Base-by-base conservation (phyloP, 805 yeast genomes). In the Wickerhamiella slavikovae region DNA sequence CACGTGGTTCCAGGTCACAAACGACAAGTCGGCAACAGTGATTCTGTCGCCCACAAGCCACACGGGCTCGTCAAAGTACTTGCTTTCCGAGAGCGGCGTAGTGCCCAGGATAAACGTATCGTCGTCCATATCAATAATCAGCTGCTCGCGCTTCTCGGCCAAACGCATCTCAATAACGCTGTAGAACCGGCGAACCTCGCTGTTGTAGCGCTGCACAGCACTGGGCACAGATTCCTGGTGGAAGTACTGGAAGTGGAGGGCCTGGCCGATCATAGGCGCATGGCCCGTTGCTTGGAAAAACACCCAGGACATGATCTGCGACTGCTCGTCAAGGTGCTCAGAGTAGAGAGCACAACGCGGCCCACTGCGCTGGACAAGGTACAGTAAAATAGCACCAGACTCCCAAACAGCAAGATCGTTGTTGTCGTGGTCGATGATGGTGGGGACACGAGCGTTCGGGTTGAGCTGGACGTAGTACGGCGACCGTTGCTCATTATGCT, bases 241-340 rank as follows among this genome's bases (percentile, higher is more conserved):
- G 60, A 83, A 80, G 49, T 78, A 80, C 45, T 83, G 64, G 57
- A 83, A 85, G 56, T 85, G 95, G 41, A 85, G 62, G 6, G 95
- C 94, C 53, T 83, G 95, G 13, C 95, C 95, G 42, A 83, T 77
- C 93, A 83, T 83, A n/a, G 95, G 94, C 0, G 95, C 93, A 49
- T 82, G 95, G 5, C 96, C 95, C 4, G 91, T 75, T 3, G 94
- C 80, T 54, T 83, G 96, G 60, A 83, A 83, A 46, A 79, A 83
- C 22, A 85, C 60, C 94, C 95, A 83, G 5, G 82, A 68, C 35
- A 69, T 64, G 34, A 83, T 79, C 48, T 75, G 85, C 3, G 83
- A 63, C 55, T 80, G 93, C 38, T 79, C 93, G 10, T 67, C 60
- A 30, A 74, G 48, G 45, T 73, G 74, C 30, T 68, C 71, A 3